Conservation (phyloP, 257 asterid genomes). For the Euphrasia confusa region DNA sequence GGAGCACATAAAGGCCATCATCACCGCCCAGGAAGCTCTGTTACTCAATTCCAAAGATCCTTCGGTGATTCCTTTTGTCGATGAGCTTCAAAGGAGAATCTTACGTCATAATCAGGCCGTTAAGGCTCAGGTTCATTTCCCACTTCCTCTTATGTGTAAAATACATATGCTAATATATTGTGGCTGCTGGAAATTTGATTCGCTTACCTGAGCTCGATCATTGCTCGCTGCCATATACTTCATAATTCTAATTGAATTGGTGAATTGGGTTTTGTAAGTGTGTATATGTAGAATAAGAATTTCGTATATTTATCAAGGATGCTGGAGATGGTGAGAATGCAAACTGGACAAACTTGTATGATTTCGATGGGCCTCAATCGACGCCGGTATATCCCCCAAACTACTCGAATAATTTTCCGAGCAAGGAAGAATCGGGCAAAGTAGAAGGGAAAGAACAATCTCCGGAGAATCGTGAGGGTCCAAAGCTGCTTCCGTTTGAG, state of each 20-base stretch:
- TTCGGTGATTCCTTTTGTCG: constrained; percentile 78
- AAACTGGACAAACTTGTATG: constrained; percentile 81
- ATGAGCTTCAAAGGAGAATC: constrained; percentile 74
- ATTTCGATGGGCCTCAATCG: constrained; percentile 59
- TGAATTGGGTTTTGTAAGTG: not conserved
- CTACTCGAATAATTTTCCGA: constrained; percentile 45
- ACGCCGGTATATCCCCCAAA: constrained; percentile 44
- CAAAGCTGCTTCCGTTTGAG: constrained; percentile 88
- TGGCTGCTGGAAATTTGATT: not conserved
- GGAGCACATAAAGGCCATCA: constrained; percentile 93
- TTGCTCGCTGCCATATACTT: not conserved
- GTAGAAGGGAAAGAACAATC: constrained; percentile 52
- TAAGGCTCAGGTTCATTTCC: constrained; percentile 58
- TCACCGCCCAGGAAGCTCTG: constrained; percentile 86
- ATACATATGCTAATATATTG: not conserved
- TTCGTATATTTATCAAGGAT: constrained; percentile 45
- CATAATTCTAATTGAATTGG: not conserved
- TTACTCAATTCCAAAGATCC: constrained; percentile 84
- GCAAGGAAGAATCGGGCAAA: constrained; percentile 45
- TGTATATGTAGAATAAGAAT: constrained; percentile 1
- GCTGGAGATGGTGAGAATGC: constrained; percentile 68
- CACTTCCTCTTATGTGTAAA: not conserved
- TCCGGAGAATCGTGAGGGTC: constrained; percentile 70
- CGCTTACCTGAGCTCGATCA: not conserved
- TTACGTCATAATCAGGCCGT: constrained; percentile 70